Evolutionary conservation across 2,329 filamentous ascomycete genomes (phyloP).

Genomic region (Aspergillus ibericus): DNA sequence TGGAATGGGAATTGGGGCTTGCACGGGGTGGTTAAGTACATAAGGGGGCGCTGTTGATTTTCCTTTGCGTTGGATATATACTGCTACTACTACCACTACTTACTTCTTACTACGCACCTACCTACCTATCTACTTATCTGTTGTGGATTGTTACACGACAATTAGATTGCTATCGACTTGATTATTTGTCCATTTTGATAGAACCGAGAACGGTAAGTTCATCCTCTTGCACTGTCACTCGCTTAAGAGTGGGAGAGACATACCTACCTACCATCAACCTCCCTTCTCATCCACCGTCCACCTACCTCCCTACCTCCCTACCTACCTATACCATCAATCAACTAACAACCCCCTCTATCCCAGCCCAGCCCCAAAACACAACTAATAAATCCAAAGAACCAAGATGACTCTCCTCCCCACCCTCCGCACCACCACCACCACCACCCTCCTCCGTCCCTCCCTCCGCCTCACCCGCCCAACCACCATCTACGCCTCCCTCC

Average conservation of each 20-base stretch:
- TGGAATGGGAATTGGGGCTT: not conserved
- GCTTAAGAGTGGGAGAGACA: no score
- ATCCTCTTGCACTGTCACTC: no score
- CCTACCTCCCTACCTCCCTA: not conserved
- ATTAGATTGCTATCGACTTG: no score
- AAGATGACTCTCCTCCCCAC: slow-evolving; percentile 40
- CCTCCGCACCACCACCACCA: slow-evolving; percentile 22
- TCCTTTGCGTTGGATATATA: not conserved
- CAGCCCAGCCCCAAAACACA: no score
- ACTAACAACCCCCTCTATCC: not conserved
- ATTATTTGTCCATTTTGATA: no score
- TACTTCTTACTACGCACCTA: no score
- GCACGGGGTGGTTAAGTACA: not conserved
- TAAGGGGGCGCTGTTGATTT: not conserved
- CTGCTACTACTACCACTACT: not conserved
- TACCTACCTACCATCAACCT: no score
- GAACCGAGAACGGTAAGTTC: no score
- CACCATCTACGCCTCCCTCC: slow-evolving; percentile 20
- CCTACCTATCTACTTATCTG: no score
- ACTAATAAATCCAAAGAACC: not conserved
- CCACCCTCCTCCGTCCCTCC: slow-evolving; percentile 18
- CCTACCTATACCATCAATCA: no score
- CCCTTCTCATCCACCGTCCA: no score
- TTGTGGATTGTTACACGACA: no score
- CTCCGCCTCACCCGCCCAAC: slow-evolving; percentile 9